Base-by-base conservation (phyloP, 108 stramenopile genomes). In the Cyclotella cryptica region DNA sequence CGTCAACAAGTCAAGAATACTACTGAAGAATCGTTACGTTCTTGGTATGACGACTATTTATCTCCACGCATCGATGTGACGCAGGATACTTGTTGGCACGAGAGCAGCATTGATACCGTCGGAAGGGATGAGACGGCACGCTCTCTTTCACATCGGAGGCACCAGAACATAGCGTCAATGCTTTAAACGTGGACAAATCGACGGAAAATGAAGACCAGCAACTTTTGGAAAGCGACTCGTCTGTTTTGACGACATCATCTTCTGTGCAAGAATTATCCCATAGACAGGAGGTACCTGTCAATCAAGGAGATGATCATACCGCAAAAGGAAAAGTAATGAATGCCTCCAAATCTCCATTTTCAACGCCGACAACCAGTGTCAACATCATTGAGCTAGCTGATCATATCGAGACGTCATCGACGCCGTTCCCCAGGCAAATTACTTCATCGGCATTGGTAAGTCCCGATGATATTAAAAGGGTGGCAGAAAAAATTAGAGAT, bases 31-130 rank as follows among this genome's bases (percentile, higher is more conserved):
- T 80, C 79, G 19, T 66, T 44, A 41, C 67, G 80, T 69, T 68
- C 74, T 65, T 81, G 80, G 80, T 75, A 75, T 39, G 73, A 75
- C 30, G 74, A 75, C 11, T 74, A 40, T 19, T 69, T 81, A 13
- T 81, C 73, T 66, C 80, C 80, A 13, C 53, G 61, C 45, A 35
- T 51, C 22, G 44, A 49, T 24, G 44, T 53, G 17, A n/a, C 3
- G 39, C 12, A 26, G 26, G 41, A 47, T 30, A n/a, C 2, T 3
- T 3, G 3, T 49, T 3, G 3, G 47, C 18, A 49, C 3, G n/a
- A 49, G 9, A n/a, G n/a, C 18, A n/a, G 15, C 18, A 57, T 47
- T 49, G 46, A 35, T 2, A 44, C 27, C 18, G 29, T 0, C 21
- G 75, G 13, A 52, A 46, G 18, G 47, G 44, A 66, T 43, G 53